phyloP scores from a whole-genome alignment of 208 protist genomes.

The Leishmania martiniquensis region DNA sequence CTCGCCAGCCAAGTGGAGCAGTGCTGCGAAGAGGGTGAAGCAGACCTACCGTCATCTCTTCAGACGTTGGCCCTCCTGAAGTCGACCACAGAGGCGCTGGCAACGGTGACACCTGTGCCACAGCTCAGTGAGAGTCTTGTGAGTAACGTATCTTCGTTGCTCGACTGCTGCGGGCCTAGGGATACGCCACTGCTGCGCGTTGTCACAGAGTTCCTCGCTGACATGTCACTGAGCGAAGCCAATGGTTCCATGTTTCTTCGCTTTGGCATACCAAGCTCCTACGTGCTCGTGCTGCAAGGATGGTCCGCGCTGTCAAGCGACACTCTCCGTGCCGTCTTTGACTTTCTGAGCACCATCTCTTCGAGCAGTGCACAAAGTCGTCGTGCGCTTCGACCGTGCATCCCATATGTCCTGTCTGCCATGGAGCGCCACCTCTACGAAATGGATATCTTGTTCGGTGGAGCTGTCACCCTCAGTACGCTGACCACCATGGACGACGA shows the following conservation, averaged over 20 bases:
- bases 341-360: slow-evolving; percentile 72
- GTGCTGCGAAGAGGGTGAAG: background rate
- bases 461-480: slow-evolving; percentile 57
- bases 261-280: slow-evolving; percentile 62
- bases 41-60: background rate
- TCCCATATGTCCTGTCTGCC: slow-evolving; percentile 65
- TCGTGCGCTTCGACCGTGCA: slow-evolving; percentile 52
- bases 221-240: slow-evolving; percentile 69
- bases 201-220: slow-evolving; percentile 51
- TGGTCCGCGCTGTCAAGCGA: slow-evolving; percentile 41
- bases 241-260: slow-evolving; percentile 55
- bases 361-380: slow-evolving; percentile 50
- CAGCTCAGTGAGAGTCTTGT: slow-evolving; percentile 58
- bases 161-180: slow-evolving; percentile 33
- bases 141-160: slow-evolving; percentile 50
- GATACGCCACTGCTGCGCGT: slow-evolving; percentile 21
- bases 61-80: slow-evolving; percentile 34
- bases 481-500: slow-evolving; percentile 64
- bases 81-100: slow-evolving; percentile 36
- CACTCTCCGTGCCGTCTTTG: slow-evolving; percentile 74
- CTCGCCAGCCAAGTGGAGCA: background rate
- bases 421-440: slow-evolving; percentile 48
- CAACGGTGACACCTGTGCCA: slow-evolving; percentile 32
- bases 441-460: slow-evolving; percentile 71
- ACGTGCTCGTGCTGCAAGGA: slow-evolving; percentile 63